Percentiles rank a stretch among this genome's conserved stretches.
Conservation (phyloP, 2,329 filamentous ascomycete genomes). For the Fusarium tanahbumbuense region DNA sequence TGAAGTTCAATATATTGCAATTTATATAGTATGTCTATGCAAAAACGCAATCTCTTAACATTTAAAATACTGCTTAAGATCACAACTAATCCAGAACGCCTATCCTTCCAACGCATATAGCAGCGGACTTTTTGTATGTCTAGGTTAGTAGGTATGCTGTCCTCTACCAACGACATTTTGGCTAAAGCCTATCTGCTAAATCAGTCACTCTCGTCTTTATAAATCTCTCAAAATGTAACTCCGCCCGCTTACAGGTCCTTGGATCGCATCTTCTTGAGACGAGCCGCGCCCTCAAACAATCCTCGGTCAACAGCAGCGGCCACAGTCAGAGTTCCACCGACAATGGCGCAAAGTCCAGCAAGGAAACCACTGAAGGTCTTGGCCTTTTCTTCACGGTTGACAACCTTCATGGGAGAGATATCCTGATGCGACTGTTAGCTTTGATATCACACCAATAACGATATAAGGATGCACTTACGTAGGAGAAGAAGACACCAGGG, state of each 20-base stretch:
- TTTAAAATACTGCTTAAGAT: slow-evolving; percentile 36
- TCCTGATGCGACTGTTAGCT: slow-evolving; percentile 66
- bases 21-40: not conserved
- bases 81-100: slow-evolving; percentile 46
- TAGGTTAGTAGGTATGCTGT: slow-evolving; percentile 29
- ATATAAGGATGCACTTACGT: slow-evolving; percentile 69
- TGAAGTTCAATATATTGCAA: not conserved
- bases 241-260: slow-evolving; percentile 64
- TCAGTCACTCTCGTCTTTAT: slow-evolving; percentile 16
- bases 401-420: slow-evolving; percentile 99
- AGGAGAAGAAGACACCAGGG: slow-evolving; percentile 98
- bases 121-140: slow-evolving; percentile 41
- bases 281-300: slow-evolving; percentile 86
- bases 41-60: slow-evolving; percentile 22
- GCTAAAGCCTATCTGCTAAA: slow-evolving; percentile 17
- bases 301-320: slow-evolving; percentile 92
- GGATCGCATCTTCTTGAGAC: slow-evolving; percentile 85
- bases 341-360: slow-evolving; percentile 91
- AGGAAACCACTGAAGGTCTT: slow-evolving; percentile 95
- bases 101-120: slow-evolving; percentile 40
- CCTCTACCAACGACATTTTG: slow-evolving; percentile 18
- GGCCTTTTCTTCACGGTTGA: slow-evolving; percentile 90
- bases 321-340: slow-evolving; percentile 94
- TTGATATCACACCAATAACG: not conserved
- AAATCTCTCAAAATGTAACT: not conserved